Evolutionary conservation across 495 filamentous ascomycete genomes (phyloP), one percentile per base, ranked within the genome.

Genomic region (Mycothermus thermophilus): DNA sequence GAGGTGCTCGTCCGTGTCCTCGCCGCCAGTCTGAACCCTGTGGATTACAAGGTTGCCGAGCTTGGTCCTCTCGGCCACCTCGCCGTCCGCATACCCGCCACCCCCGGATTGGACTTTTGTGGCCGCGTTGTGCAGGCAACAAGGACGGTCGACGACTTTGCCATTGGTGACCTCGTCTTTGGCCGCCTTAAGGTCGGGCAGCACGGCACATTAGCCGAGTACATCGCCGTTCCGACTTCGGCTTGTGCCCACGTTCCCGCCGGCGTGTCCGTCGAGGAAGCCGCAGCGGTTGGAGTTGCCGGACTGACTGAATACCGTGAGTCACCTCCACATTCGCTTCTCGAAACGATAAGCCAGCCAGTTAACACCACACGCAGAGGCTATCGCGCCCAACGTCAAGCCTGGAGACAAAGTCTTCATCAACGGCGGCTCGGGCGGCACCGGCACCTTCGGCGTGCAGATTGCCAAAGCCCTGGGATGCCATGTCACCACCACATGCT

Each of bases 31-130:
- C 52, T 83, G 32, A 85, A 85, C 55, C 79, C 80, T 2, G 70
- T 71, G 19, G 80, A 85, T 64, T 75, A 74, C 70, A 83, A 83
- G 51, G 41, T 71, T 12, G 64, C 73, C 12, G 74, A 80, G 41
- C 38, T 75, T 30, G 57, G 59, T 1, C 16, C 63, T 7, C 5
- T 72, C 5, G 45, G 43, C 5, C 56, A 60, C 13, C 34, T 67
- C 4, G 21, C 67, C 0, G 49, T 72, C 40, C 51, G 50, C 19
- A 19, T 33, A 0, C 65, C 67, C 1, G 69, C 71, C 0, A 69
- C 69, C 6, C 80, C 72, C 0, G 69, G 72, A 0, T 55, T 76
- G 49, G 79, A 84, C 51, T 78, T 75, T 44, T 64, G 65, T 34
- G 79, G 79, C 3, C 64, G 63, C 8, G 64, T 84, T 8, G 61